phyloP scores from a whole-genome alignment of 1,139 yeast genomes.

The Sugiyamaella castrensis region DNA sequence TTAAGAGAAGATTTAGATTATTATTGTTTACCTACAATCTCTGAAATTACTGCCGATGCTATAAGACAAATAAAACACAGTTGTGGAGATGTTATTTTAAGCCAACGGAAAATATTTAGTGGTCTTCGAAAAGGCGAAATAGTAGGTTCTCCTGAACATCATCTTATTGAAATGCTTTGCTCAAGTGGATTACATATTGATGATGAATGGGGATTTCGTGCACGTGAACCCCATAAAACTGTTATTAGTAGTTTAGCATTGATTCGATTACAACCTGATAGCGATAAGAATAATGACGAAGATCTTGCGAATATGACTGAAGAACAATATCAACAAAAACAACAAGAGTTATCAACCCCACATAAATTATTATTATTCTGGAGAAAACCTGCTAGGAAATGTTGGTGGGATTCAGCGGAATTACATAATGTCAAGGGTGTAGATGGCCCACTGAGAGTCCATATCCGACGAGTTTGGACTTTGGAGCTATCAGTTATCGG shows the following conservation, averaged over 20 bases:
- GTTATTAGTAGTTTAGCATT: conserved; percentile 82
- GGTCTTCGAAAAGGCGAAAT: conserved; percentile 52
- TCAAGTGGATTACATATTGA: conserved; percentile 73
- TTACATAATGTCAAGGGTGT: conserved; percentile 51
- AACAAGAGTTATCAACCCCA: conserved; percentile 39
- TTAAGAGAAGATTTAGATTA: conserved; percentile 91
- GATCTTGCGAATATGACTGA: conserved; percentile 32
- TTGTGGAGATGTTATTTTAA: conserved; percentile 62
- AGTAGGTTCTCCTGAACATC: conserved; percentile 92
- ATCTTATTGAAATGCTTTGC: conserved; percentile 90
- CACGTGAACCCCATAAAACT: conserved; percentile 80
- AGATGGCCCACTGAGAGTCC: conserved; percentile 50
- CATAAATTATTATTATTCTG: conserved; percentile 87
- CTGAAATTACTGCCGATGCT: conserved; percentile 28
- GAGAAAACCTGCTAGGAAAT: conserved; percentile 98
- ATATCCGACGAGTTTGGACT: conserved; percentile 82
- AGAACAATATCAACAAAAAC: background rate
- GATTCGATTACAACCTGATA: conserved; percentile 49
- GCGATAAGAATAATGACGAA: background rate
- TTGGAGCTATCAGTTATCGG: conserved; percentile 54
- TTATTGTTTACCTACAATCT: conserved; percentile 67
- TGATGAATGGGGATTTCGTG: conserved; percentile 84
- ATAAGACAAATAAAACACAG: conserved; percentile 65
- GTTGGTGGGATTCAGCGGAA: conserved; percentile 89
- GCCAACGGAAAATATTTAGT: conserved; percentile 62